phyloP scores from a whole-genome alignment of 2,329 filamentous ascomycete genomes.

The Teratosphaeriaceae sp. region DNA sequence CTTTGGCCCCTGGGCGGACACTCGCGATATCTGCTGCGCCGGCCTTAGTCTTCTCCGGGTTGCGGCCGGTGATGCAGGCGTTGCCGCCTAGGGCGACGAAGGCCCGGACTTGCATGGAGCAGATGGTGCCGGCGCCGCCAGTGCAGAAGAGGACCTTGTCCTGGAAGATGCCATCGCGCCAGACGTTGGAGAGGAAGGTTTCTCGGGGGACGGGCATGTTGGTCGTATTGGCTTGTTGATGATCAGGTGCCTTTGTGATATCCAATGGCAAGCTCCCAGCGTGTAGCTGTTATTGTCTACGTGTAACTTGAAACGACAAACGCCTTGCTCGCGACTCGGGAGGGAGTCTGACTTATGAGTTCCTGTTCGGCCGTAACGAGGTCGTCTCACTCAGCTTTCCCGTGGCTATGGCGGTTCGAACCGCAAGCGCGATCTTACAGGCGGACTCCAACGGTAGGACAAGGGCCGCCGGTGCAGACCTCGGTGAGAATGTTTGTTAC shows the following conservation, averaged over 20 bases:
- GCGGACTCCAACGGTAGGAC: no score
- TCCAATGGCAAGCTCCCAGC: no score
- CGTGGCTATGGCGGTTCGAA: no score
- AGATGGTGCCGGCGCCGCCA: constrained; percentile 88
- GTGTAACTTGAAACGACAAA: not conserved
- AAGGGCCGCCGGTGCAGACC: no score
- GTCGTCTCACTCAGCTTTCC: not conserved
- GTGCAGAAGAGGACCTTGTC: constrained; percentile 92
- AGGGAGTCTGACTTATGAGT: not conserved
- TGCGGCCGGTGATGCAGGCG: constrained; percentile 89
- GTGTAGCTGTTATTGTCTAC: not conserved
- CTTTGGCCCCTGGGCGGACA: constrained; percentile 69
- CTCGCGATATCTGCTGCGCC: constrained; percentile 77
- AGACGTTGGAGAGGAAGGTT: constrained; percentile 73
- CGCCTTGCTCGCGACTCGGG: no score
- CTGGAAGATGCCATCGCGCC: constrained; percentile 81
- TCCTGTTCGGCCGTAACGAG: constrained; percentile 3
- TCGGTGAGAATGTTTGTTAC: no score
- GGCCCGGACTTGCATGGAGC: constrained; percentile 86
- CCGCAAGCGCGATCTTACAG: no score
- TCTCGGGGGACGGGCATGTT: constrained; percentile 63
- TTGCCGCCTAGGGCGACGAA: constrained; percentile 87
- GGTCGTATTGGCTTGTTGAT: not conserved
- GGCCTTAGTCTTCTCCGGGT: constrained; percentile 75
- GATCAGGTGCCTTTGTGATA: no score